Base-by-base conservation (phyloP, 352 stramenopile genomes). In the Phytophthora sansomeana region DNA sequence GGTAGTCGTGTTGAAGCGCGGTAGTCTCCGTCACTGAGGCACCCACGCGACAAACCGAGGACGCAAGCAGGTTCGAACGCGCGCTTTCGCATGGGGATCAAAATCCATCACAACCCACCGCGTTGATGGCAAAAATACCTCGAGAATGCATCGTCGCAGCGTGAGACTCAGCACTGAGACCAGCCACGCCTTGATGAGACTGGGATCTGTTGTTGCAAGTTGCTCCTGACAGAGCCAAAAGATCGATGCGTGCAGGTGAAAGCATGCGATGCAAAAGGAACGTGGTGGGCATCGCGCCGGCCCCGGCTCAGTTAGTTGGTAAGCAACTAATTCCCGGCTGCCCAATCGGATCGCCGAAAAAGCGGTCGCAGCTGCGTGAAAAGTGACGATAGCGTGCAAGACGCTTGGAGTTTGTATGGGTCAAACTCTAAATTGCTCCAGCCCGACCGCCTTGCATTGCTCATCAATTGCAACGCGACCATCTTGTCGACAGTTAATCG, bases 341-440 rank as follows among this genome's bases (percentile, higher is more conserved):
- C 41, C 41, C 41, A 47, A 47, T 47, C 9, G 17, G 52, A 59
- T 59, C 36, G 52, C 36, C 38, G 36, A 59, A 17, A 41, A 39
- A n/a, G 33, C 6, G 10, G 10, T 5, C 4, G 13, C 33, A 39
- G 33, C 33, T 39, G 33, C 35, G 4, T 10, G 7, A 41, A 41
- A 41, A 41, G 35, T 41, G 21, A 41, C 5, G 1, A n/a, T 39
- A n/a, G 3, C 33, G 10, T n/a, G 33, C 33, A 39, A 39, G 33
- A 38, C 9, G 9, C 32, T 41, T 41, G 35, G 13, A 41, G 13
- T 8, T 16, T 41, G 14, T 41, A 17, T 4, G 33, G 33, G 21
- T 24, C 21, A 24, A 24, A 24, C 21, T 24, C 21, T 24, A 24
- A 24, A 24, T 24, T 24, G 21, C 21, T 24, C 21, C 21, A 24